Base-by-base conservation (phyloP, 2,329 filamentous ascomycete species). In the Stagonosporopsis chrysanthemi region DNA sequence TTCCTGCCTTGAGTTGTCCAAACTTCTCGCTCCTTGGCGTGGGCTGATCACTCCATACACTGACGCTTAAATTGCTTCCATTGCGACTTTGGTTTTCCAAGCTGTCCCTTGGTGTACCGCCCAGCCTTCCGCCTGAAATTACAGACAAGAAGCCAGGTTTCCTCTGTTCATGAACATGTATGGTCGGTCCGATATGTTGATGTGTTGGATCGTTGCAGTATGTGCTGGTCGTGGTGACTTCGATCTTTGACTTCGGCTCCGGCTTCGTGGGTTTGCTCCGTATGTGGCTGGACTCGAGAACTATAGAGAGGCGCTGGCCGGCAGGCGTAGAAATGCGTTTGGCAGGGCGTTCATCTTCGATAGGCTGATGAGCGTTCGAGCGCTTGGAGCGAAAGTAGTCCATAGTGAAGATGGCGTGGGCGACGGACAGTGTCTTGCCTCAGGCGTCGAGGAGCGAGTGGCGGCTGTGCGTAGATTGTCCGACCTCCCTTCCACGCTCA, bases 281-380 rank as follows among this genome's bases (percentile, higher is more conserved):
- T 17, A 57, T 38, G 7, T 64, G 52, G 28, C 63, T 68, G 49
- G 72, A 73, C 41, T 78, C 75, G 59, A 79, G 70, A 42, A 80
- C 77, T 6, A 75, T 66, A 24, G 77, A 78, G 5, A 80, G 71
- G 24, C 78, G 75, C 47, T 76, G 70, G 29, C 77, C 78, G 23
- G 77, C 77, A 45, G 76, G 75, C 26, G 77, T 78, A 3, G 76
- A 77, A 46, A 80, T 79, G 39, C 75, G 75, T 64, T 78, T 78
- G 15, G 76, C 67, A 22, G 73, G 71, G 6, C 72, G 72, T 45
- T 72, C 64, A 40, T 66, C 66, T 38, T 62, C 57, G 51, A 64
- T 54, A 23, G 65, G 53, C 24, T 70, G 63, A 52, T 74, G 67
- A 45, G 66, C 51, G 19, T 50, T 65, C 12, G 67, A 58, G 24